Evolutionary conservation across 306 rosid species (phyloP).

Genomic region (Cotoneaster glaucophyllus): DNA sequence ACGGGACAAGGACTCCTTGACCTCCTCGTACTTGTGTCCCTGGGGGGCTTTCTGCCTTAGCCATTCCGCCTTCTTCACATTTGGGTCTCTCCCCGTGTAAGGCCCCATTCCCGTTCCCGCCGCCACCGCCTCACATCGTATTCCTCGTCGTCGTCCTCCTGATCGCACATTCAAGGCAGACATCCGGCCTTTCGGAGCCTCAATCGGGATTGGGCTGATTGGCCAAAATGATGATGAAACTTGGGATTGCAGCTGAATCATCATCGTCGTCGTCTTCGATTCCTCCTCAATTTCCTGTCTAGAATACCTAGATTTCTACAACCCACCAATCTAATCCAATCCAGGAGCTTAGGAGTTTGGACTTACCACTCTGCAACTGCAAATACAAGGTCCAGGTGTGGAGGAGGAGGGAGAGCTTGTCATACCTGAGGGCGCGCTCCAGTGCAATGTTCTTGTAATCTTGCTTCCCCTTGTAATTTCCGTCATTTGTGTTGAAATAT

Average conservation of each 20-base stretch:
- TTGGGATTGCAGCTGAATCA: not conserved
- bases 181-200: not conserved
- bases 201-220: not conserved
- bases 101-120: slow-evolving; percentile 32
- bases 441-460: not conserved
- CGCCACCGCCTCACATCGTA: slow-evolving; percentile 6
- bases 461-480: too few relatives aligned
- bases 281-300: not conserved
- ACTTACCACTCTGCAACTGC: not conserved
- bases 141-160: not conserved
- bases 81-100: slow-evolving; percentile 75
- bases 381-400: not conserved
- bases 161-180: not conserved
- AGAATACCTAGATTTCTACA: not conserved
- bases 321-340: not conserved
- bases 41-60: slow-evolving; percentile 82
- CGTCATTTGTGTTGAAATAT: too few relatives aligned
- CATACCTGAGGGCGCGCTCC: not conserved
- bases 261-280: not conserved
- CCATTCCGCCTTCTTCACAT: slow-evolving; percentile 74
- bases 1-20: slow-evolving; percentile 56
- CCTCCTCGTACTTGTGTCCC: slow-evolving; percentile 53
- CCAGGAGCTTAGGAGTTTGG: not conserved
- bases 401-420: not conserved
- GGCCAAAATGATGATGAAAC: not conserved